Base-by-base conservation (phyloP, 257 asterid species). In the Lavandula angustifolia region DNA sequence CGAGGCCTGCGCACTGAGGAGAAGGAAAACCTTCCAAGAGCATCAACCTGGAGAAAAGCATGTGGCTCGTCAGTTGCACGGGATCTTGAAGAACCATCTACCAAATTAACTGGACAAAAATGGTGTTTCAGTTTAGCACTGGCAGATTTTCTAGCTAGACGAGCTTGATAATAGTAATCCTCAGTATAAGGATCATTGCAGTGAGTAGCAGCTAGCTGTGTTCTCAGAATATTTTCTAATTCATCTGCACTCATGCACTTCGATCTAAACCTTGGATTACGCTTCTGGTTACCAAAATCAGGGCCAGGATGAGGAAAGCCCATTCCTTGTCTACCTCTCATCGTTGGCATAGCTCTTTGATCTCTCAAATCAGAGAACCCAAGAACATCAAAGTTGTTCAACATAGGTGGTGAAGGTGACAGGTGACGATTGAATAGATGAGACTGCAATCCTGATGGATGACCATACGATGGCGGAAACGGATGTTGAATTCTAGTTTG, bases 1-100 rank as follows among this genome's bases (percentile, higher is more conserved):
- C 95, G 87, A 52, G 99, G 99, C 81, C 94, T 84, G 72, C 96
- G 99, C 52, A 89, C 80, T 12, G 97, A 92, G 47, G 97, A 82
- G 79, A 92, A 89, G 41, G 85, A 79, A 73, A 87, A 86, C 75
- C 97, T 81, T 38, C 99, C 97, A 32, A 87, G 97, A 63, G 99
- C 97, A 81, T 92, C 99, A 48, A 92, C 95, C 77, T 89, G 85
- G 78, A 87, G 95, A 82, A 85, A 86, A 62, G 95, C 81, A 73
- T 87, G 97, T 16, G 94, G 88, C 65, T 92, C 99, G 18, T 78
- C 79, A 76, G 63, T 87, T 17, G 88, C 70, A 64, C 89, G 95
- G 73, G 85, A 42, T 69, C 79, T 83, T 52, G 87, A 67, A 69
- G 86, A 68, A 62, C 83, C 76, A 68, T 89, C 97, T 57, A 82